These are phyloP conservation scores for Setaria italica DNA, from an alignment of 202 grass and related monocot genomes.

Conservation along the genomic window DNA sequence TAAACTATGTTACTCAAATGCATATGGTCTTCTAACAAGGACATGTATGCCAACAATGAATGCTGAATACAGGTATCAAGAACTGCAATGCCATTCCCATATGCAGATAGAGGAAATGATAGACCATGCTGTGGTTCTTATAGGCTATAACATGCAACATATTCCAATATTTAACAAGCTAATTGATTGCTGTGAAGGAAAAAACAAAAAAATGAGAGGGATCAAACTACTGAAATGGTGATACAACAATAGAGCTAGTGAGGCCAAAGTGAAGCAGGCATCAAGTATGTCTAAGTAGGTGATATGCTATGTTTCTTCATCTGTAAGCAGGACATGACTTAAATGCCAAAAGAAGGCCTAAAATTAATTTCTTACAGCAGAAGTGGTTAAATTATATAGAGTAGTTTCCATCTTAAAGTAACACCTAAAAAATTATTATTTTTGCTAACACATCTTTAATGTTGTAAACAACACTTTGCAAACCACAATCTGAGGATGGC, in stretches of 20 bases:
- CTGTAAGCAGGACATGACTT: background rate
- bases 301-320: background rate
- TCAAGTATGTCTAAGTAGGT: conserved; percentile 7
- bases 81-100: background rate
- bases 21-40: too few relatives aligned
- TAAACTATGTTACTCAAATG: too few relatives aligned
- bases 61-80: background rate
- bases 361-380: background rate
- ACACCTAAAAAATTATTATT: background rate
- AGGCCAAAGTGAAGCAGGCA: background rate
- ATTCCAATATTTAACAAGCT: background rate
- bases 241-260: background rate
- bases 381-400: background rate
- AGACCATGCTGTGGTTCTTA: background rate
- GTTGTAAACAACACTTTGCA: background rate
- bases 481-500: background rate
- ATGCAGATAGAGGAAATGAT: background rate
- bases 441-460: background rate
- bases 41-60: background rate
- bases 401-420: background rate
- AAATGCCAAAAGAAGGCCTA: background rate
- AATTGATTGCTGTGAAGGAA: background rate
- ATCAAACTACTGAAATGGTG: background rate
- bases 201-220: background rate
- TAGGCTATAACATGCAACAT: background rate